Base-by-base conservation (phyloP, 2,329 filamentous ascomycete genomes). In the Plenodomus lindquistii region DNA sequence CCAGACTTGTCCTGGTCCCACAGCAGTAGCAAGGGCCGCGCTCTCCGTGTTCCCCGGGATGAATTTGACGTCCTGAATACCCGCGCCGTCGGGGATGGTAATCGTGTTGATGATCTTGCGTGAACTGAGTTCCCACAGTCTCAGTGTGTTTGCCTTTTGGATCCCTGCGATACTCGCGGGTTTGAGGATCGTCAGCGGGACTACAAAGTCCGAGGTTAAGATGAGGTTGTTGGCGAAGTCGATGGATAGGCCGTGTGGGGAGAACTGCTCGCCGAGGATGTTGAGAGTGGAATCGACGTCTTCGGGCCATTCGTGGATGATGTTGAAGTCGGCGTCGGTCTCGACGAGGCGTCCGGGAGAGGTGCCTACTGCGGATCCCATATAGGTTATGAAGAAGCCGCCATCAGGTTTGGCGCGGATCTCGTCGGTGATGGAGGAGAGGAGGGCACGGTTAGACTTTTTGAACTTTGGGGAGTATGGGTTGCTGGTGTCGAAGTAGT, bases 1-100 rank as follows among this genome's bases (percentile, higher is more conserved):
- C 83, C 83, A 86, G 55, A 85, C 80, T 59, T 85, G 77, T 9
- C 82, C 83, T 2, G 80, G 76, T 24, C 79, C 77, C 17, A 85
- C 82, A 15, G 84, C 82, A 11, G 82, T 84, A 8, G 83, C 82
- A 19, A 85, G 71, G 10, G 82, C 83, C 24, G 82, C 83, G 27
- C 73, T 74, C 53, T 85, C 82, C 6, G 72, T 62, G 73, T 85
- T 81, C 8, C 80, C 79, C 1, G 83, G 83, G 52, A 85, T 85
- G 70, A 85, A 85, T 67, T 86, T 86, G 61, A 86, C 80, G 54
- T 86, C 83, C 60, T 85, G 82, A 42, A 85, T 85, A 51, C 83
- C 83, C 35, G 76, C 75, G 29, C 81, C 79, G 41, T 82, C 62
- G 18, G 83, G 83, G 48, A 86, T 85, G 11, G 76, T 81, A 51